phyloP scores from a whole-genome alignment of 257 asterid species.

The Fraxinus cuspidata region DNA sequence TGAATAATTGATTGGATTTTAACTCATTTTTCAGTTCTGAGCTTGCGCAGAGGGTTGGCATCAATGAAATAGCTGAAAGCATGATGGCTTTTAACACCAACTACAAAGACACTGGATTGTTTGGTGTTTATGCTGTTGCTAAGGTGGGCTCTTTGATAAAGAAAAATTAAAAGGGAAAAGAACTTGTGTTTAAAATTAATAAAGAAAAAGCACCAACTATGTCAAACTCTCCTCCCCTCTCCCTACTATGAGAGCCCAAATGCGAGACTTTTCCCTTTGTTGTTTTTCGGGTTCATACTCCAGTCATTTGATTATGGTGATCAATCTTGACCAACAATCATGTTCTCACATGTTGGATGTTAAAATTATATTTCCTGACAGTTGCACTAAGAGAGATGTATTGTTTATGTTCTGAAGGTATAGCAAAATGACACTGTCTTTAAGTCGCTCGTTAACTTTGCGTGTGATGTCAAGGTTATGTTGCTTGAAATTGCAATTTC shows the following conservation, averaged over 20 bases:
- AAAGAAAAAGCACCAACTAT: neutral
- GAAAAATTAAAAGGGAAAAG: neutral
- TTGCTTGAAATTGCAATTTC: neutral
- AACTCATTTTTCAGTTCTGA: slow-evolving; percentile 51
- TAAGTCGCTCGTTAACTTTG: neutral
- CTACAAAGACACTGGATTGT: slow-evolving; percentile 88
- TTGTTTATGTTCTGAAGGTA: neutral
- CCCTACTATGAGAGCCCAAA: neutral
- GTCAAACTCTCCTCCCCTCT: neutral
- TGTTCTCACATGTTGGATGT: neutral
- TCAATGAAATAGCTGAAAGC: slow-evolving; percentile 80
- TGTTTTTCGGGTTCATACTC: neutral
- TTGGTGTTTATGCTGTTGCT: slow-evolving; percentile 89
- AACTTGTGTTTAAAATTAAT: neutral
- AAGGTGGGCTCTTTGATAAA: slow-evolving; percentile 46
- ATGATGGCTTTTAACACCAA: slow-evolving; percentile 89
- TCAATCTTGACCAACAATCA: neutral
- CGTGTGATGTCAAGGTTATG: neutral
- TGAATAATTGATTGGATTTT: slow-evolving; percentile 23
- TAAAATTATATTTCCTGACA: neutral
- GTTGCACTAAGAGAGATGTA: neutral
- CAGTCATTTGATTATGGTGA: neutral
- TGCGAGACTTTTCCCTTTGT: neutral
- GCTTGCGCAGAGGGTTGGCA: slow-evolving; percentile 72
- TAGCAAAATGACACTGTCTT: neutral